Conservation (phyloP, 768 basidiomycete species). For the Amanita thiersii region DNA sequence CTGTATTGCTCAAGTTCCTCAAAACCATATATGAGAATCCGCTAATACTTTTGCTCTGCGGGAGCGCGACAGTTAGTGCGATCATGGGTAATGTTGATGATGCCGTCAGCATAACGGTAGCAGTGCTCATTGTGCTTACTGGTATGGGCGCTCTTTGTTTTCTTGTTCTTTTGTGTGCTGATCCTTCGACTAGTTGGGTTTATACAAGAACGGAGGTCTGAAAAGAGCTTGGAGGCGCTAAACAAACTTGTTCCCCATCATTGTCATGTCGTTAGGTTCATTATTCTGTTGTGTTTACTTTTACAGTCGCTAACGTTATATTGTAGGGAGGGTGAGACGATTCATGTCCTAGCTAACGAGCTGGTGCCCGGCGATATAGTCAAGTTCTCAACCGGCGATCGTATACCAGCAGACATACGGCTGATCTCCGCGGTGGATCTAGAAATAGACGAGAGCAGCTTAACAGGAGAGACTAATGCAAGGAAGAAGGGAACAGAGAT, state of each 20-base stretch:
- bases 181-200: constrained; percentile 61
- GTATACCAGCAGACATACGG: constrained; percentile 89
- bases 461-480: constrained; percentile 89
- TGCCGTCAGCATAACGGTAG: constrained; percentile 86
- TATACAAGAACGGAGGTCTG: constrained; percentile 90
- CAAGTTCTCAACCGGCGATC: constrained; percentile 84
- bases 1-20: constrained; percentile 77
- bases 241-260: constrained; percentile 98
- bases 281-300: constrained; percentile 4
- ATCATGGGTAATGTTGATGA: constrained; percentile 96
- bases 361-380: constrained; percentile 95
- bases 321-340: constrained; percentile 47
- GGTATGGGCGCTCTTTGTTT: constrained; percentile 39
- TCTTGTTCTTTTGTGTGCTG: constrained; percentile 2
- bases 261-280: constrained; percentile 75
- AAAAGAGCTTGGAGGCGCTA: constrained; percentile 88
- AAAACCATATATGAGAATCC: constrained; percentile 96
- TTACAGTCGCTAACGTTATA: constrained; percentile 16
- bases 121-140: constrained; percentile 88
- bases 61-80: constrained; percentile 82
- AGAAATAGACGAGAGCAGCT: constrained; percentile 91
- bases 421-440: constrained; percentile 75
- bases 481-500: constrained; percentile 57
- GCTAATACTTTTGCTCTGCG: constrained; percentile 83
- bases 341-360: constrained; percentile 89